Percentiles rank a stretch among this genome's conserved stretches.
Conservation (phyloP, 169 alveolate genomes). For the Plasmodium coatneyi region DNA sequence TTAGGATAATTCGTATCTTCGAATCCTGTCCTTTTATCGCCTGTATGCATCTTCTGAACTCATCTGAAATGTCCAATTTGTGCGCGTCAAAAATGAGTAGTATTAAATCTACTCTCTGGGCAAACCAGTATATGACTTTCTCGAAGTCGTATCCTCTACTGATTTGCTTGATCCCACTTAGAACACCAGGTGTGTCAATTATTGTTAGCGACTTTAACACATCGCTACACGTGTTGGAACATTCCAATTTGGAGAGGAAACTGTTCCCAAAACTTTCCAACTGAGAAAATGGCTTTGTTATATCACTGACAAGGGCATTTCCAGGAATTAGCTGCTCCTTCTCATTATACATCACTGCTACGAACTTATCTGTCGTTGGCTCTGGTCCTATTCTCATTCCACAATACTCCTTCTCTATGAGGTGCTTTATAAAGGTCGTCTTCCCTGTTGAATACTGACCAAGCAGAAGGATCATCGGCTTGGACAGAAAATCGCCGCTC, state of each 20-base stretch:
- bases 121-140: constrained; percentile 88
- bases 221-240: constrained; percentile 72
- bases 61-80: constrained; percentile 87
- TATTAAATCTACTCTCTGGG: constrained; percentile 85
- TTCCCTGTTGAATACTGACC: constrained; percentile 88
- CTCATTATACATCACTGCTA: constrained; percentile 81
- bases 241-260: constrained; percentile 83
- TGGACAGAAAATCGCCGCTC: constrained; percentile 82
- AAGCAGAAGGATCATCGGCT: constrained; percentile 83
- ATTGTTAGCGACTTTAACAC: constrained; percentile 80
- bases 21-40: constrained; percentile 79
- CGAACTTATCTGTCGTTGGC: constrained; percentile 89
- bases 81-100: constrained; percentile 87
- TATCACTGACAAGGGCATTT: constrained; percentile 86
- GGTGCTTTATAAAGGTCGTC: constrained; percentile 81
- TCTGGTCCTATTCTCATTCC: constrained; percentile 89
- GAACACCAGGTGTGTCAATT: constrained; percentile 90
- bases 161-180: constrained; percentile 86
- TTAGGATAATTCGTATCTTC: constrained; percentile 80
- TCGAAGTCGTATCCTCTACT: constrained; percentile 89
- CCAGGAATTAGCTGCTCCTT: constrained; percentile 84
- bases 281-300: constrained; percentile 85
- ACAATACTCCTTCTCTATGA: constrained; percentile 80
- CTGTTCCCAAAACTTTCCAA: constrained; percentile 85
- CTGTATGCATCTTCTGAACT: constrained; percentile 82